Conservation (phyloP, 1,284 basidiomycete genomes). For the Austroboletus rostrupii region DNA sequence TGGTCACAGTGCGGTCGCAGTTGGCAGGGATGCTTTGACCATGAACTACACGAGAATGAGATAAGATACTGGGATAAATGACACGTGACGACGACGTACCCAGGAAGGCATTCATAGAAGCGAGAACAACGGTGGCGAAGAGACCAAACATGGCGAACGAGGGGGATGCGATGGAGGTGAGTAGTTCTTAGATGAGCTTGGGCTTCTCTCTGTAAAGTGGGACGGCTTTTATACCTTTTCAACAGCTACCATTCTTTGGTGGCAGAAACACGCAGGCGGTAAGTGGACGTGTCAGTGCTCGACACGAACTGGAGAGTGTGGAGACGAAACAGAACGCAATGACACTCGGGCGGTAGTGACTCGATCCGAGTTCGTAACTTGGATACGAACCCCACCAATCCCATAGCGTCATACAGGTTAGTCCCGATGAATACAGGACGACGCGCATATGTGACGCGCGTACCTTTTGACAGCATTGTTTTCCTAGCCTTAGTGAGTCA, state of each 20-base stretch:
- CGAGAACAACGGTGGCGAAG: conserved; percentile 14
- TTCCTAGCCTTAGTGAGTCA: too few relatives aligned
- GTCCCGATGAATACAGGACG: too few relatives aligned
- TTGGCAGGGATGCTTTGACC: conserved; percentile 18
- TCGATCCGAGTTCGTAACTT: too few relatives aligned
- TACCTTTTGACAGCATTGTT: too few relatives aligned
- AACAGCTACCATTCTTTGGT: background rate
- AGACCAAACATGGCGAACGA: conserved; percentile 16
- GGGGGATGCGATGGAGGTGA: background rate
- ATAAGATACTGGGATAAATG: background rate
- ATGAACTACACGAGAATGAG: conserved; percentile 12
- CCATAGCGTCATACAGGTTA: too few relatives aligned
- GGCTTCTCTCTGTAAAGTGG: background rate
- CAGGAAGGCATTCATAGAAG: conserved; percentile 7
- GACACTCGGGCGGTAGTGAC: too few relatives aligned
- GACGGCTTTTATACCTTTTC: conserved; percentile 21
- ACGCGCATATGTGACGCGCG: too few relatives aligned
- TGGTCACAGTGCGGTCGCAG: conserved; percentile 40
- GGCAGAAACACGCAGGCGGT: too few relatives aligned
- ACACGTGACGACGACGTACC: conserved; percentile 12
- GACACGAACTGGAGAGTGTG: background rate
- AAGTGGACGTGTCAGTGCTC: background rate
- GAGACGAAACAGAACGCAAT: too few relatives aligned
- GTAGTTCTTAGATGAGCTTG: background rate
- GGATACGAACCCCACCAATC: too few relatives aligned